phyloP scores from a whole-genome alignment of 495 filamentous ascomycete genomes.

The Hypoxylon fuscum region DNA sequence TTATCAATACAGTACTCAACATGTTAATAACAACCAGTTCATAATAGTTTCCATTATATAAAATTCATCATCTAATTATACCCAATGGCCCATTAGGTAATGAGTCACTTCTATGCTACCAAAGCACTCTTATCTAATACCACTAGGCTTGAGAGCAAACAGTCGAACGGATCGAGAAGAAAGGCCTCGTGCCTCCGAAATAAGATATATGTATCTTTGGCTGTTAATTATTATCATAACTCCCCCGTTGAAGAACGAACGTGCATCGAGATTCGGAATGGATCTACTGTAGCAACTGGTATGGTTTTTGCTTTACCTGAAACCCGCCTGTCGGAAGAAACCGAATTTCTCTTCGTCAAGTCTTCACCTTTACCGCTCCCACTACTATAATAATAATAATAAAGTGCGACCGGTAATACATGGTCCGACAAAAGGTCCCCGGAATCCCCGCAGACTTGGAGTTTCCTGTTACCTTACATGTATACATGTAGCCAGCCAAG shows the following conservation, averaged over 20 bases:
- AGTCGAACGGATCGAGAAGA: neutral
- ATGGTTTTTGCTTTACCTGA: neutral
- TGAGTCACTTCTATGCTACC: no score
- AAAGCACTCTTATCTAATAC: constrained; percentile 2
- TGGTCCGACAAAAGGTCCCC: constrained; percentile 10
- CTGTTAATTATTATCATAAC: no score
- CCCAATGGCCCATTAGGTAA: no score
- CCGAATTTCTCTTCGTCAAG: neutral
- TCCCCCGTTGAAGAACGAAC: no score
- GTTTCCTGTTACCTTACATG: no score
- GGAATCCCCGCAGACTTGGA: neutral
- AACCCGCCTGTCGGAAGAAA: neutral
- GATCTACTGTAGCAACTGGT: no score
- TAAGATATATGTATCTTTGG: no score
- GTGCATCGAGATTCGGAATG: no score
- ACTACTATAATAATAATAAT: neutral
- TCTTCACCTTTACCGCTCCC: neutral
- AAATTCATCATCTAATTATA: no score
- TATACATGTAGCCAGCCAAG: neutral
- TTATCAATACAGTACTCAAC: no score
- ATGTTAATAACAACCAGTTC: no score
- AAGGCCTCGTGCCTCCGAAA: neutral
- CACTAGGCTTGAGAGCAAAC: neutral
- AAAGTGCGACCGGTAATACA: neutral
- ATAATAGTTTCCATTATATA: no score